Evolutionary conservation across 306 rosid species (phyloP).

Genomic region (Malus orientalis): DNA sequence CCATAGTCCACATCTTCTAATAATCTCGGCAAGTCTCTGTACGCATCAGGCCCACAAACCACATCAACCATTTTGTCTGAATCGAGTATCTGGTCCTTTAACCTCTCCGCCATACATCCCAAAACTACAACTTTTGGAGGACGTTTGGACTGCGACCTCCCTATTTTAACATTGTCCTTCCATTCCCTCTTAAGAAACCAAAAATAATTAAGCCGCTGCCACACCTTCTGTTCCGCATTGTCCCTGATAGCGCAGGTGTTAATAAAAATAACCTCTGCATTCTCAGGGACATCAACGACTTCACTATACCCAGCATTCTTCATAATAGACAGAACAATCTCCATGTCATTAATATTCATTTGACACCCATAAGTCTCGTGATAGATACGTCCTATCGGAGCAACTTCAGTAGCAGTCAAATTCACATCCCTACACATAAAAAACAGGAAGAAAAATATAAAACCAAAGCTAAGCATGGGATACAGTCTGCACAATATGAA

Average conservation of each 20-base stretch:
- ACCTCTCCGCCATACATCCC: conserved; percentile 99
- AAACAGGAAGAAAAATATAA: background rate
- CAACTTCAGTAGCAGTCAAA: conserved; percentile 39
- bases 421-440: conserved; percentile 24
- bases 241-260: conserved; percentile 98
- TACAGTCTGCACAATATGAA: background rate
- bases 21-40: conserved; percentile 78
- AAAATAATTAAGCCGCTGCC: conserved; percentile 98
- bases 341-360: conserved; percentile 97
- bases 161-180: conserved; percentile 74
- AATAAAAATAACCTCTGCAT: conserved; percentile 85
- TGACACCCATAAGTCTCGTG: conserved; percentile 99
- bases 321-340: conserved; percentile 82
- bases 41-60: conserved; percentile 96
- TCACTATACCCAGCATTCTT: conserved; percentile 76
- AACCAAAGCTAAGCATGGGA: background rate
- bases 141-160: conserved; percentile 57
- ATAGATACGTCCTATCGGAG: conserved; percentile 67
- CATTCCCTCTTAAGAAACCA: conserved; percentile 97
- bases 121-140: conserved; percentile 94
- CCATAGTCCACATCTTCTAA: conserved; percentile 88
- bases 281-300: conserved; percentile 72
- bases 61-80: conserved; percentile 97
- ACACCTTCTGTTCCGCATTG: conserved; percentile 92
- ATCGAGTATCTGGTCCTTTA: conserved; percentile 88